These are phyloP conservation scores for Bauhinia variegata DNA, from an alignment of 306 rosid genomes.

Conservation along the genomic window DNA sequence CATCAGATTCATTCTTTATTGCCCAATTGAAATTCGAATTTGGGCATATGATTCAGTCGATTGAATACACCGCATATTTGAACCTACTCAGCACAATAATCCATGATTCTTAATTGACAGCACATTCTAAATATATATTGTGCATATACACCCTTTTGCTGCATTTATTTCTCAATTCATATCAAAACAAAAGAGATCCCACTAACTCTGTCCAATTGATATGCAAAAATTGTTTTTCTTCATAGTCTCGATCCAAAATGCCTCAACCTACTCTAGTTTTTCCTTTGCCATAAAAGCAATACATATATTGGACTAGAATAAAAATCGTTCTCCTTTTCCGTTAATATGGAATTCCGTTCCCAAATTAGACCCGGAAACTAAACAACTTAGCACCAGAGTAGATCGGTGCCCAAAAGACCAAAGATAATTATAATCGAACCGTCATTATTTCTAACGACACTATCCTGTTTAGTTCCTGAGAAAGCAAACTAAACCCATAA, in stretches of 20 bases:
- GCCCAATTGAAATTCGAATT: neutral
- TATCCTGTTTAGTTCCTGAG: no score
- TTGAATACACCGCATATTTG: neutral
- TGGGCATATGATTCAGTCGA: neutral
- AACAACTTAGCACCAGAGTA: neutral
- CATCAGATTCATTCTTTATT: neutral
- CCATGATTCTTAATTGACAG: no score
- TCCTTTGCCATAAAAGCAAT: neutral
- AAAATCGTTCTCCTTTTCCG: neutral
- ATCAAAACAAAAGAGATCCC: neutral
- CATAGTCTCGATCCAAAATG: neutral
- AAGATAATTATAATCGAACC: neutral
- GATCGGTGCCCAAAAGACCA: neutral
- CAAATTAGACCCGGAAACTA: slow-evolving; percentile 2
- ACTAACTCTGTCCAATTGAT: neutral
- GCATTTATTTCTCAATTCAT: neutral
- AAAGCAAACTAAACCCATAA: neutral
- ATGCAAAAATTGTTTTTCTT: neutral
- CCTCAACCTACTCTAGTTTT: neutral
- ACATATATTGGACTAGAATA: neutral
- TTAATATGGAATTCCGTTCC: neutral
- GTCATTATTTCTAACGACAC: neutral
- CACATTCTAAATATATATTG: no score
- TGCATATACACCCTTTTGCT: neutral
- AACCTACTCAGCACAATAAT: neutral